Base-by-base conservation (phyloP, 441 rosid species). In the Euphorbia celastroides region DNA sequence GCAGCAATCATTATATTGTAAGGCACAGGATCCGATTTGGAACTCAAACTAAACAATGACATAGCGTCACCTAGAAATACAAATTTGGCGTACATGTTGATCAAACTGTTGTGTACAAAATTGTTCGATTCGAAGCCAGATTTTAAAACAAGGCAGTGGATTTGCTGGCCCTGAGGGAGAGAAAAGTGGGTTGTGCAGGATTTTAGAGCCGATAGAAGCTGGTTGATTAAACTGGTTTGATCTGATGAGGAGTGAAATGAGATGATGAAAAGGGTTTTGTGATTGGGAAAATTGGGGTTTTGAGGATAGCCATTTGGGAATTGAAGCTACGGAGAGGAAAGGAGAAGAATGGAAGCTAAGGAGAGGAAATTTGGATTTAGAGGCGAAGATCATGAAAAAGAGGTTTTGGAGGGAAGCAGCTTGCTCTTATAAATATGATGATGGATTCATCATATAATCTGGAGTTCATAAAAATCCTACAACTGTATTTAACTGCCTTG, bases 71-170 rank as follows among this genome's bases (percentile, higher is more conserved):
- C 60, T 71, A 92, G 69, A 70, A 76, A 38, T 54, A 83, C 80
- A 56, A 89, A 86, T 78, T 82, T 90, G 0, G 86, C 80, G 63
- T 92, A 90, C 89, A 90, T 63, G 72, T 87, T 86, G 50, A 87
- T 83, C 68, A 90, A 80, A 64, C 96, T 88, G 68, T 92, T 92
- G 26, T 66, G 75, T 26, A 92, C 70, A 64, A 79, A 90, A 65
- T 79, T 73, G 79, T 88, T 88, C 2, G 84, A 86, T 25, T 67
- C 72, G n/a, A 82, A 72, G 70, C 97, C 96, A 0, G 82, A 79
- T 62, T 84, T 88, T 17, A 85, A 68, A 36, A 79, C 72, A 22
- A 76, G 68, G 77, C 83, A 71, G 54, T 92, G 96, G 56, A 84
- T 73, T 71, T 78, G 82, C 34, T 72, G 84, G 55, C 93, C 95